phyloP scores from a whole-genome alignment of 2,329 filamentous ascomycete genomes.

The Fusarium mexicanum region DNA sequence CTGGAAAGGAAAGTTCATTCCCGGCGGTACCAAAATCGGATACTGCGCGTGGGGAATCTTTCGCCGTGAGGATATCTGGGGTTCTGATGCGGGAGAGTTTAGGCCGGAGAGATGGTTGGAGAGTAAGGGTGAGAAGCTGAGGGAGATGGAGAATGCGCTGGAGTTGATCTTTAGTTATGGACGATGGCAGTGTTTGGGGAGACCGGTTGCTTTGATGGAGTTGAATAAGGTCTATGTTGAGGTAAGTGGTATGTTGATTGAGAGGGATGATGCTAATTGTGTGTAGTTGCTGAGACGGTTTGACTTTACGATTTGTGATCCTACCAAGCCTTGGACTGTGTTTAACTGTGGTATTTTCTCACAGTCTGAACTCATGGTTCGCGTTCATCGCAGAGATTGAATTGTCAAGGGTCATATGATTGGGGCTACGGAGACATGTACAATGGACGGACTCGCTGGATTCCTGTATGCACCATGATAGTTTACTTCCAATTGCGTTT shows the following conservation, averaged over 20 bases:
- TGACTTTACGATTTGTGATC: conserved; percentile 46
- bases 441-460: not conserved
- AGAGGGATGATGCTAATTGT: not conserved
- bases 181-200: conserved; percentile 52
- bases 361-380: conserved; percentile 46
- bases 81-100: conserved; percentile 48
- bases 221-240: conserved; percentile 54
- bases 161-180: conserved; percentile 54
- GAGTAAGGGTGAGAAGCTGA: conserved; percentile 42
- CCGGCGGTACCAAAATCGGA: conserved; percentile 47
- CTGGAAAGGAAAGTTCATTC: conserved; percentile 47
- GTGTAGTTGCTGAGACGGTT: conserved; percentile 46
- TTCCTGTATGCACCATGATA: not conserved
- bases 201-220: conserved; percentile 52
- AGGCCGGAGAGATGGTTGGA: conserved; percentile 52
- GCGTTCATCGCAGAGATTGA: conserved; percentile 1
- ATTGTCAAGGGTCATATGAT: not conserved
- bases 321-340: conserved; percentile 46
- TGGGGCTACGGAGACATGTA: not conserved
- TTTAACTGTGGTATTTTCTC: conserved; percentile 45
- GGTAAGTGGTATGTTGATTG: conserved; percentile 30
- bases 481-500: not conserved
- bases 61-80: conserved; percentile 48
- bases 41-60: conserved; percentile 50
- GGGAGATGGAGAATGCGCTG: conserved; percentile 49